phyloP scores from a whole-genome alignment of 23 red algal genomes.

The Gracilaria gracilis region DNA sequence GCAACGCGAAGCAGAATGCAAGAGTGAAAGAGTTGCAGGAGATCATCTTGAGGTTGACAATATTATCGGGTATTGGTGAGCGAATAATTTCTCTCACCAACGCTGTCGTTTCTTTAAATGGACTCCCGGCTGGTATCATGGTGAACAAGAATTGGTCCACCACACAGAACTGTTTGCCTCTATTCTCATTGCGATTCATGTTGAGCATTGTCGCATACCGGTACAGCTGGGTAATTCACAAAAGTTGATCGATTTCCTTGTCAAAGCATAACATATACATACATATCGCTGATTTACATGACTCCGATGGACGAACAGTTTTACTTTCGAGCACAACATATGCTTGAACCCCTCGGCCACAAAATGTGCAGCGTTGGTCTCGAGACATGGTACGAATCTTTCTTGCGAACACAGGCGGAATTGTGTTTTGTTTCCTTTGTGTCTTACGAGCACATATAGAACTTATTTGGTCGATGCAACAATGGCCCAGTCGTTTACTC shows the following conservation, averaged over 20 bases:
- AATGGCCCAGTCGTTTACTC: neutral
- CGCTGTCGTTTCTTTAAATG: slow-evolving; percentile 8
- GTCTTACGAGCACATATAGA: neutral
- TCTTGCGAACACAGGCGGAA: neutral
- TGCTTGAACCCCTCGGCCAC: neutral
- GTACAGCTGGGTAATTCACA: neutral
- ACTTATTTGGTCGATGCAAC: neutral
- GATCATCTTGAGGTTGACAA: neutral
- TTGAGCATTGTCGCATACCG: neutral
- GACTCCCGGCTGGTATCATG: neutral
- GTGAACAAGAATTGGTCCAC: slow-evolving; percentile 30
- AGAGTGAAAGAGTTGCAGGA: neutral
- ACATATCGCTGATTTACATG: neutral
- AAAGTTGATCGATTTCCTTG: neutral
- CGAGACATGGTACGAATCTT: neutral
- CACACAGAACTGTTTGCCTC: slow-evolving; percentile 11
- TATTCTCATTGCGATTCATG: neutral
- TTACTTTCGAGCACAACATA: neutral
- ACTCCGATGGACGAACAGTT: neutral
- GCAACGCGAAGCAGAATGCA: neutral
- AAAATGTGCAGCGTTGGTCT: neutral
- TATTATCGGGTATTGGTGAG: neutral
- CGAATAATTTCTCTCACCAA: neutral
- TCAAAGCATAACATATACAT: neutral
- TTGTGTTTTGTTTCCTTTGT: neutral